Evolutionary conservation across 129 eudicot genomes (phyloP), one percentile per base, ranked within the genome.

Genomic region (Smallanthus sonchifolius): DNA sequence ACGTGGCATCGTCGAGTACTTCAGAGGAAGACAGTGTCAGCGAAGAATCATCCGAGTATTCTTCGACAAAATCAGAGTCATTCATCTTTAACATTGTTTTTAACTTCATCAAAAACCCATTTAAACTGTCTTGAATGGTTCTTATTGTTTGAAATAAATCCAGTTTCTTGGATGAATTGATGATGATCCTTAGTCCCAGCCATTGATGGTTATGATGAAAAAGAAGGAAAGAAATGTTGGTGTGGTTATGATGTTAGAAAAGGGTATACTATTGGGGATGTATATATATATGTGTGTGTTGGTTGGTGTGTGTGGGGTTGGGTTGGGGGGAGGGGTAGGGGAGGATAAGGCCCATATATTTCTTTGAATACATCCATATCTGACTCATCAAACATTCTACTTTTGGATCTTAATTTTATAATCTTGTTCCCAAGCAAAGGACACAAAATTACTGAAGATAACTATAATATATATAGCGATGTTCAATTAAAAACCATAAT

Each of bases 311-410:
- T 61, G 69, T 59, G 74, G 69, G 54, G 61, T 30, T 9, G 59
- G 60, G 48, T 24, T 24, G 30, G 30, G 57, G 49, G 59, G 57
- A 34, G 16, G 35, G 67, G 52, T 10, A 17, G 34, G 56, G 49
- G 39, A 48, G 84, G 77, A 79, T 82, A 76, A 76, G 85, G 84
- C 67, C 87, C 75, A 80, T 65, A 39, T 81, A 11, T 84, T 69
- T 32, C 6, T 77, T 66, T 54, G 82, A 73, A 75, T 70, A 62
- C 84, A 75, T 77, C 82, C 78, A 82, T 45, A 83, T 87, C 87
- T 60, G 82, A 89, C 82, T 89, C 96, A 89, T 65, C 81, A 81
- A 55, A 51, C 64, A 32, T 80, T 79, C 72, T 78, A 48, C 28
- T 6, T 78, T 65, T 16, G 30, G 57, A 56, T 28, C 44, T 16